Evolutionary conservation across 495 filamentous ascomycete species (phyloP).

Genomic region (Amorphotheca resinae): DNA sequence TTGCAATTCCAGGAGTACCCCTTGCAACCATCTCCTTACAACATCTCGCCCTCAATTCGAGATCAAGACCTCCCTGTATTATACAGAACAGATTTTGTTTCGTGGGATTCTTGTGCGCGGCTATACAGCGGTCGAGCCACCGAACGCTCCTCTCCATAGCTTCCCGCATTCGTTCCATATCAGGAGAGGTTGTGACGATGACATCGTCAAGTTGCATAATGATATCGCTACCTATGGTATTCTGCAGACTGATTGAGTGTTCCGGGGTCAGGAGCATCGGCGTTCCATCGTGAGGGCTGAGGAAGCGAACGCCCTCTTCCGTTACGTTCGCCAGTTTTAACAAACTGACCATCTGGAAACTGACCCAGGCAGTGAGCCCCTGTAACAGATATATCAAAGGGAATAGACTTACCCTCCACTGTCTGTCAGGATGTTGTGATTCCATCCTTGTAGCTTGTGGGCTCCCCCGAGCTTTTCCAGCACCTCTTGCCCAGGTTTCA

Average conservation of each 20-base stretch:
- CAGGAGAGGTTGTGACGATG: conserved; percentile 86
- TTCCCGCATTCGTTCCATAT: conserved; percentile 72
- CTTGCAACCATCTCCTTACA: conserved; percentile 81
- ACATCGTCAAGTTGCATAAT: conserved; percentile 99
- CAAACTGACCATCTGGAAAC: conserved; percentile 97
- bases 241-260: conserved; percentile 92
- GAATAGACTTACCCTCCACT: conserved; percentile 72
- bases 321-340: conserved; percentile 89
- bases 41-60: conserved; percentile 78
- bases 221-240: conserved; percentile 95
- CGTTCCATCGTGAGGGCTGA: conserved; percentile 84
- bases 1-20: conserved; percentile 91
- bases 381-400: not conserved
- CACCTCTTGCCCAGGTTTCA: conserved; percentile 85
- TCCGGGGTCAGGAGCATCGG: conserved; percentile 98
- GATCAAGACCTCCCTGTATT: conserved; percentile 88
- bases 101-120: conserved; percentile 71
- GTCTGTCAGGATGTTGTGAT: conserved; percentile 89
- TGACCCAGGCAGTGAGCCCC: conserved; percentile 23
- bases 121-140: conserved; percentile 97
- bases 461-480: conserved; percentile 81
- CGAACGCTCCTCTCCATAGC: conserved; percentile 93
- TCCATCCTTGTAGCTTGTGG: conserved; percentile 90
- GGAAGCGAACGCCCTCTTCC: conserved; percentile 89
- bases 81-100: conserved; percentile 96